phyloP scores from a whole-genome alignment of 2,329 filamentous ascomycete species.

The Talaromyces sp. region DNA sequence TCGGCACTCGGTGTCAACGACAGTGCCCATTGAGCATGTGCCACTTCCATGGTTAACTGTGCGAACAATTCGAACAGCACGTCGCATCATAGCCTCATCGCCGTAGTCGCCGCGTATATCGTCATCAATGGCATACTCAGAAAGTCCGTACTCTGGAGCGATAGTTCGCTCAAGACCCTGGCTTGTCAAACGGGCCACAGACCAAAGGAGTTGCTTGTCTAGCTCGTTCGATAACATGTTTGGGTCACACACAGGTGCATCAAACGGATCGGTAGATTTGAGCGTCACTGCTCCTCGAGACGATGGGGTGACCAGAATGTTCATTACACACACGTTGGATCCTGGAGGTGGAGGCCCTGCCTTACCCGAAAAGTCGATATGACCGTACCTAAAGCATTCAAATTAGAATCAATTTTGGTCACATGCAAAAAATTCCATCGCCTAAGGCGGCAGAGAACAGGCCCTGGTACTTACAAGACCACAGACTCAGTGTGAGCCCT shows the following conservation, averaged over 20 bases:
- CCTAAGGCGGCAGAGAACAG: background rate
- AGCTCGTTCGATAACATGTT: conserved; percentile 2
- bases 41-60: conserved; percentile 6
- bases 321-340: background rate
- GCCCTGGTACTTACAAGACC: background rate
- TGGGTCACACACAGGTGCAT: conserved; percentile 2
- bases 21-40: conserved; percentile 13
- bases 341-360: background rate
- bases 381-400: background rate
- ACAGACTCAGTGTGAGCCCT: background rate
- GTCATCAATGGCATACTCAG: background rate
- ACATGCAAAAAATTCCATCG: background rate
- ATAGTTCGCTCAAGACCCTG: background rate
- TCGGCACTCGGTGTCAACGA: conserved; percentile 13
- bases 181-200: background rate
- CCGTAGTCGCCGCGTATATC: background rate
- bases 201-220: conserved; percentile 7
- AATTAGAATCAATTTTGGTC: background rate
- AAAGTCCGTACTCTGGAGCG: background rate
- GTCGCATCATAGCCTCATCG: background rate
- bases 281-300: conserved; percentile 5
- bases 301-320: background rate
- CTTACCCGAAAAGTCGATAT: background rate
- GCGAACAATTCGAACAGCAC: background rate
- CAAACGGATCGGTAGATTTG: background rate